Conservation (phyloP, 2,329 filamentous ascomycete genomes). For the Sporothrix inflata region DNA sequence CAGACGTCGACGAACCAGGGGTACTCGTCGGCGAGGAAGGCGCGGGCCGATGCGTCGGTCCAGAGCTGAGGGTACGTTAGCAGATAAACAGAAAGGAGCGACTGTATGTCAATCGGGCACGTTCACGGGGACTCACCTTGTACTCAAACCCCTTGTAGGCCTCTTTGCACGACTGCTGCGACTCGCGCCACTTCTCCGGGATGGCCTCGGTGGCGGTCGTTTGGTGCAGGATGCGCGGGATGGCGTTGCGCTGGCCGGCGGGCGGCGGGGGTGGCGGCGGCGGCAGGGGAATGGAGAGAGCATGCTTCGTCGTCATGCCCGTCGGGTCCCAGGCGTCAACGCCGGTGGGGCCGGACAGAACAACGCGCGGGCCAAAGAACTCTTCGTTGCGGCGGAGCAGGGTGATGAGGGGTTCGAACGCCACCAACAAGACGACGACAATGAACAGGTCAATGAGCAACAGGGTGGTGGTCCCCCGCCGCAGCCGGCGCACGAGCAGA, state of each 20-base stretch:
- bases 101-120: neutral
- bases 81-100: neutral
- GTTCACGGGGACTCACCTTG: slow-evolving; percentile 32
- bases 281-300: slow-evolving; percentile 24
- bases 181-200: slow-evolving; percentile 37
- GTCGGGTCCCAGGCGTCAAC: slow-evolving; percentile 24
- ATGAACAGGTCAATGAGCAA: slow-evolving; percentile 37
- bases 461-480: slow-evolving; percentile 58
- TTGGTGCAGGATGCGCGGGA: slow-evolving; percentile 42
- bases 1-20: slow-evolving; percentile 78
- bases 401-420: slow-evolving; percentile 71
- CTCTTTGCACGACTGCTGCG: slow-evolving; percentile 37
- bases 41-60: slow-evolving; percentile 70
- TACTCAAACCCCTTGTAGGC: slow-evolving; percentile 39
- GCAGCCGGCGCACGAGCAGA: slow-evolving; percentile 28
- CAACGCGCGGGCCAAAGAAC: slow-evolving; percentile 39
- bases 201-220: slow-evolving; percentile 36
- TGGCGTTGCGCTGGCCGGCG: slow-evolving; percentile 25
- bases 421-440: slow-evolving; percentile 66
- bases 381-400: slow-evolving; percentile 58
- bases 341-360: slow-evolving; percentile 10
- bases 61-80: slow-evolving; percentile 59
- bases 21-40: slow-evolving; percentile 74
- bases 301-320: neutral
- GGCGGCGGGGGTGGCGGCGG: neutral